Evolutionary conservation across 2,329 filamentous ascomycete species (phyloP).

Genomic region (Pestalotiopsis sp.): DNA sequence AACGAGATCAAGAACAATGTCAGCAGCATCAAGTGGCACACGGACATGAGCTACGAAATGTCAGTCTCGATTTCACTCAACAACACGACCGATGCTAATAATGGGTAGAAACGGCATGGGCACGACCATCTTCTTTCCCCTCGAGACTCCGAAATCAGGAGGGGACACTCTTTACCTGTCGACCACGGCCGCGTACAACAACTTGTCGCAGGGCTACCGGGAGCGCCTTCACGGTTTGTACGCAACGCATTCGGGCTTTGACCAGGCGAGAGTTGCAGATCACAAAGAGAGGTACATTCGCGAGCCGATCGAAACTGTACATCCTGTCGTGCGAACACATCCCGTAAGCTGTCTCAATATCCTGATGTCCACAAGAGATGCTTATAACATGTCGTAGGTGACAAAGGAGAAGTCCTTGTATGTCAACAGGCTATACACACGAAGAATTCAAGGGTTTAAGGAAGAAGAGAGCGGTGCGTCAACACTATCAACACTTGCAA

Average conservation of each 20-base stretch:
- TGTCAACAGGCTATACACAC: conserved; percentile 15
- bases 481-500: not conserved
- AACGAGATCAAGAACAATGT: conserved; percentile 26
- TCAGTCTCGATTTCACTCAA: conserved; percentile 3
- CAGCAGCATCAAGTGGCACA: conserved; percentile 29
- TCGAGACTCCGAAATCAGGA: conserved; percentile 23
- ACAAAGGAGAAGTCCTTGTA: conserved; percentile 18
- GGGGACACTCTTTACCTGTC: conserved; percentile 23
- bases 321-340: conserved; percentile 30
- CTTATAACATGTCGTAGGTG: conserved; percentile 6
- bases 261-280: conserved; percentile 16
- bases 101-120: conserved; percentile 20
- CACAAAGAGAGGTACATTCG: conserved; percentile 25
- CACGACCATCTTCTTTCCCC: conserved; percentile 24
- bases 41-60: conserved; percentile 26
- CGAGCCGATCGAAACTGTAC: conserved; percentile 29
- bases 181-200: conserved; percentile 23
- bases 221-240: conserved; percentile 21
- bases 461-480: conserved; percentile 18
- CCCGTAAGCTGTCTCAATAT: conserved; percentile 28
- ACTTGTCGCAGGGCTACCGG: conserved; percentile 19
- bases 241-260: conserved; percentile 23
- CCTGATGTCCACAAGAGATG: not conserved
- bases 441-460: conserved; percentile 14
- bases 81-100: not conserved